Conservation (phyloP, 495 filamentous ascomycete genomes). For the Xanthoparmelia taractica region DNA sequence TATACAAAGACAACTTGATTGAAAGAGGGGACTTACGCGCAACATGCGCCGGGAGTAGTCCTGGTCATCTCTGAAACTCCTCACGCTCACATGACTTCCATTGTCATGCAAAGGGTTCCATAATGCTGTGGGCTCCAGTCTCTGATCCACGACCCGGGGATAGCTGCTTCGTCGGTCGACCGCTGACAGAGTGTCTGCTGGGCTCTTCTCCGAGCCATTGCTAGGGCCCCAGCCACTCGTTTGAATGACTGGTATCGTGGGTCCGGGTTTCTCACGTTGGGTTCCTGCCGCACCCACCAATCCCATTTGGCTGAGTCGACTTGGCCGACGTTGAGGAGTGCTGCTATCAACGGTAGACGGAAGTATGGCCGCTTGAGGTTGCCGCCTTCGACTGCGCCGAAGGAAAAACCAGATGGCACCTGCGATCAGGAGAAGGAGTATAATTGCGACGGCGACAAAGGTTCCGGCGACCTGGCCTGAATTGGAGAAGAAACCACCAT, state of each 20-base stretch:
- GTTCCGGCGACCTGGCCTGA: slow-evolving; percentile 46
- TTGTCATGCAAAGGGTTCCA: slow-evolving; percentile 39
- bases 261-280: slow-evolving; percentile 27
- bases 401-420: slow-evolving; percentile 39
- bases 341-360: slow-evolving; percentile 29
- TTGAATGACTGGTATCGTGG: slow-evolving; percentile 26
- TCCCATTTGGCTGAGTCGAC: slow-evolving; percentile 43
- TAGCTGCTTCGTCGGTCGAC: slow-evolving; percentile 23
- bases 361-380: slow-evolving; percentile 22
- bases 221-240: slow-evolving; percentile 26
- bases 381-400: slow-evolving; percentile 34
- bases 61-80: slow-evolving; percentile 48
- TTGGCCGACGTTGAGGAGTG: slow-evolving; percentile 34
- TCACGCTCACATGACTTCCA: slow-evolving; percentile 43
- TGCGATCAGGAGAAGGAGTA: slow-evolving; percentile 29
- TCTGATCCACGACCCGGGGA: slow-evolving; percentile 37
- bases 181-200: slow-evolving; percentile 21
- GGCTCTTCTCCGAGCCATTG: slow-evolving; percentile 25
- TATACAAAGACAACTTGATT: background rate
- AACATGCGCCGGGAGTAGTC: slow-evolving; percentile 52
- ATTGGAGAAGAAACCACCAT: slow-evolving; percentile 31
- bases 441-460: slow-evolving; percentile 40
- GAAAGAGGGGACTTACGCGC: slow-evolving; percentile 35
- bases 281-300: slow-evolving; percentile 28
- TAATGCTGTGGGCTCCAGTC: slow-evolving; percentile 32